Evolutionary conservation across 352 stramenopile genomes (phyloP).

Genomic region (Phytophthora rubi): DNA sequence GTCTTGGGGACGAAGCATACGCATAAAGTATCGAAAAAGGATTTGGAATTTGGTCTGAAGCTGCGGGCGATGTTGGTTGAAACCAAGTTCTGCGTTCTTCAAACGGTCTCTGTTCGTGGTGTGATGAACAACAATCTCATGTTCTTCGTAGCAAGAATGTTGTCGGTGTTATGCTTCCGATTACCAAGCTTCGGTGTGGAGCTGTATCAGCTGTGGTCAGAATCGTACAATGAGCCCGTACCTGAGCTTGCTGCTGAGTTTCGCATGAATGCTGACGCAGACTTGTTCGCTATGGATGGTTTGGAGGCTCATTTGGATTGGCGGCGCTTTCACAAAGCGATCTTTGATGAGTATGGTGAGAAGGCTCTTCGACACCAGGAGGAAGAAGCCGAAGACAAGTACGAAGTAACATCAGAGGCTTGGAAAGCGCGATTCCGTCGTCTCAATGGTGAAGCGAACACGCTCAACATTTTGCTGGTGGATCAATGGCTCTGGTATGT

Average conservation of each 20-base stretch:
- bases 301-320: slow-evolving; percentile 89
- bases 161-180: slow-evolving; percentile 88
- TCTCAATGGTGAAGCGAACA: slow-evolving; percentile 84
- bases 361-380: slow-evolving; percentile 88
- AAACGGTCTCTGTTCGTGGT: slow-evolving; percentile 86
- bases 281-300: slow-evolving; percentile 90
- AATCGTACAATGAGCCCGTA: slow-evolving; percentile 84
- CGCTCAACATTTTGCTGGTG: slow-evolving; percentile 87
- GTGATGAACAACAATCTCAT: slow-evolving; percentile 94
- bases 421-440: slow-evolving; percentile 87
- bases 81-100: slow-evolving; percentile 89
- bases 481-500: slow-evolving; percentile 93
- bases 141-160: slow-evolving; percentile 90
- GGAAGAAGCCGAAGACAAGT: slow-evolving; percentile 91
- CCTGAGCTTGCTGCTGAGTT: slow-evolving; percentile 83
- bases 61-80: slow-evolving; percentile 89
- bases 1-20: slow-evolving; percentile 73
- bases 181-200: slow-evolving; percentile 89
- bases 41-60: slow-evolving; percentile 87
- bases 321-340: slow-evolving; percentile 89
- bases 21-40: slow-evolving; percentile 80
- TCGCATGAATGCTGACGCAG: slow-evolving; percentile 79
- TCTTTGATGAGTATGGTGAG: slow-evolving; percentile 88
- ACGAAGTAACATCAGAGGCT: slow-evolving; percentile 83
- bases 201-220: slow-evolving; percentile 87